These are phyloP conservation scores for Globisporangium barbulae DNA, from an alignment of 352 stramenopile species.

Conservation along the genomic window DNA sequence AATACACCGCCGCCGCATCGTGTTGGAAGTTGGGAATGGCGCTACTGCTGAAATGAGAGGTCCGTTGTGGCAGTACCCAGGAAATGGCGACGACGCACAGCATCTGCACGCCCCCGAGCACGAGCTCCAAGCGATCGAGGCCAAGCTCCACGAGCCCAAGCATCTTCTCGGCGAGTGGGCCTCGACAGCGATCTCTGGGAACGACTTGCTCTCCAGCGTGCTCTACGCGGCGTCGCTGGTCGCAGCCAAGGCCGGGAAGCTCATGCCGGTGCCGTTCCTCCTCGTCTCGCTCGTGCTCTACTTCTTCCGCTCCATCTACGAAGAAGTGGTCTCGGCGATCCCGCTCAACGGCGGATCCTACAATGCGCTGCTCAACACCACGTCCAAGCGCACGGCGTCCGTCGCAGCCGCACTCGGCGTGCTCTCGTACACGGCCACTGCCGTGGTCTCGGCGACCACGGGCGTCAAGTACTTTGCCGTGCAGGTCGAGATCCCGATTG, in stretches of 20 bases:
- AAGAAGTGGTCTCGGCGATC: slow-evolving; percentile 84
- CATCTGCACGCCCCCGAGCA: slow-evolving; percentile 29
- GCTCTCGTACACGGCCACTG: slow-evolving; percentile 89
- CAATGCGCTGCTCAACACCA: slow-evolving; percentile 89
- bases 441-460: slow-evolving; percentile 57
- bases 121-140: slow-evolving; percentile 33
- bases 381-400: slow-evolving; percentile 77
- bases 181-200: slow-evolving; percentile 85
- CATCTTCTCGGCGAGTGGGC: slow-evolving; percentile 55
- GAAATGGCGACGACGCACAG: slow-evolving; percentile 21
- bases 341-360: slow-evolving; percentile 89
- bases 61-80: slow-evolving; percentile 39
- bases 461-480: slow-evolving; percentile 79
- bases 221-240: slow-evolving; percentile 57
- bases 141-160: slow-evolving; percentile 26
- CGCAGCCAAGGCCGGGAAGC: slow-evolving; percentile 53
- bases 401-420: slow-evolving; percentile 80
- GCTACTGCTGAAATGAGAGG: slow-evolving; percentile 12
- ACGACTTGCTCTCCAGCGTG: slow-evolving; percentile 85
- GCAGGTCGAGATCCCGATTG: slow-evolving; percentile 46
- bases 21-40: slow-evolving; percentile 37
- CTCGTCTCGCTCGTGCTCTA: slow-evolving; percentile 62
- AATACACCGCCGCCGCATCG: slow-evolving; percentile 34
- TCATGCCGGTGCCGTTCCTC: slow-evolving; percentile 77
- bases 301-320: slow-evolving; percentile 81